Percentiles rank a stretch among this genome's conserved stretches.
Evolutionary conservation across 1,139 yeast genomes (phyloP).

Genomic region (Scheffersomyces illinoinensis): DNA sequence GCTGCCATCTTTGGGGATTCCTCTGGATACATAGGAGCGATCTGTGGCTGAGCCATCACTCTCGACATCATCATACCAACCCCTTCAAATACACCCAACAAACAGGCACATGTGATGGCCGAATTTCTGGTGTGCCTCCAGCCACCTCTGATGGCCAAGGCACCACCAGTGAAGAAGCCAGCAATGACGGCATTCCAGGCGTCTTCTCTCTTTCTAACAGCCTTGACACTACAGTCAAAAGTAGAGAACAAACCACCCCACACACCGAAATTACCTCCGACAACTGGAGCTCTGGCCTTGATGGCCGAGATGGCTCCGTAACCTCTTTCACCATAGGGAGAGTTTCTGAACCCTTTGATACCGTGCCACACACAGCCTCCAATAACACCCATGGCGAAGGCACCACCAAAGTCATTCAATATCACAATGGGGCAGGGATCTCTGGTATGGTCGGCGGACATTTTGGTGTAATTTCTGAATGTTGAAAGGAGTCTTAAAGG

Average conservation of each 20-base stretch:
- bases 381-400: constrained; percentile 96
- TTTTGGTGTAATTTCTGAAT: constrained; percentile 17
- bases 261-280: constrained; percentile 98
- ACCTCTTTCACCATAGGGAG: constrained; percentile 94
- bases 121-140: constrained; percentile 96
- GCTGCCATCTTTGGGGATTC: constrained; percentile 53
- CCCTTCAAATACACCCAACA: constrained; percentile 96
- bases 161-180: constrained; percentile 98
- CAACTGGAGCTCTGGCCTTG: constrained; percentile 96
- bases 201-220: constrained; percentile 95
- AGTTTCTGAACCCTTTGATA: constrained; percentile 96
- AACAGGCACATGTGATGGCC: constrained; percentile 96
- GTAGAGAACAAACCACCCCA: constrained; percentile 99
- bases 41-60: constrained; percentile 84
- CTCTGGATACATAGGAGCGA: constrained; percentile 75
- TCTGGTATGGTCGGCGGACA: constrained; percentile 97
- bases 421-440: constrained; percentile 99
- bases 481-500: not conserved
- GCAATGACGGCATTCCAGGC: constrained; percentile 98
- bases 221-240: constrained; percentile 94
- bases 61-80: constrained; percentile 96
- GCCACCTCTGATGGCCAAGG: constrained; percentile 97
- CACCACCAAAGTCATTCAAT: constrained; percentile 96
- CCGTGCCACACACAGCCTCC: constrained; percentile 99
- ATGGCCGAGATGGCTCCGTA: constrained; percentile 87